Base-by-base conservation (phyloP, 768 basidiomycete genomes). In the Russula earlei region DNA sequence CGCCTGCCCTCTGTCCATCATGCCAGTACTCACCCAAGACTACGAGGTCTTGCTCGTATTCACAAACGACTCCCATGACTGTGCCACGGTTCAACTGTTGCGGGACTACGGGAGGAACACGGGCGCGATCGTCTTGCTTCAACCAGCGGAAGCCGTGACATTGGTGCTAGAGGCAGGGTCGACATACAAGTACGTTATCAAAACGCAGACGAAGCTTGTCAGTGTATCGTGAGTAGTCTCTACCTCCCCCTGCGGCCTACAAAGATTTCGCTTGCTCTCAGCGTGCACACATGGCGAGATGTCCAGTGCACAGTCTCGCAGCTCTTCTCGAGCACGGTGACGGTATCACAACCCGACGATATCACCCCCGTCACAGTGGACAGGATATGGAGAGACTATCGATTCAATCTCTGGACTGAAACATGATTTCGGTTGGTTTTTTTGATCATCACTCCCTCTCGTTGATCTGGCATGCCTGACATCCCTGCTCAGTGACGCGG, bases 11-110 rank as follows among this genome's bases (percentile, higher is more conserved):
- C 52, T 58, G 54, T 51, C 52, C 54, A 56, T 61, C 62, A 85
- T 86, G 84, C 84, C 84, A 56, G 77, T 75, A 27, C 70, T 74
- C 62, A 72, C 80, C 14, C 76, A 82, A 67, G 67, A 65, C 57
- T 85, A 83, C 70, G 84, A 84, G 64, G 76, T 85, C 66, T 73
- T 80, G 52, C 78, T 86, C 66, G 81, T 82, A 66, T 77, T 87
- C 67, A 78, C 77, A 48, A 87, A 86, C 67, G 84, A 86, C 63
- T 84, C 82, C 15, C 77, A 73, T 62, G 80, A 83, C 64, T 76
- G 72, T 52, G 77, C 81, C 56, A 80, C 83, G 41, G 71, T 86
- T 36, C 83, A 86, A 66, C 74, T 83, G 29, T 69, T 83, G 56
- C 75, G 77, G 34, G 79, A 85, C 68, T 85, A 85, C 60, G 83